Evolutionary conservation across 176 grass and related monocot genomes (phyloP).

Genomic region (Avena sativa): DNA sequence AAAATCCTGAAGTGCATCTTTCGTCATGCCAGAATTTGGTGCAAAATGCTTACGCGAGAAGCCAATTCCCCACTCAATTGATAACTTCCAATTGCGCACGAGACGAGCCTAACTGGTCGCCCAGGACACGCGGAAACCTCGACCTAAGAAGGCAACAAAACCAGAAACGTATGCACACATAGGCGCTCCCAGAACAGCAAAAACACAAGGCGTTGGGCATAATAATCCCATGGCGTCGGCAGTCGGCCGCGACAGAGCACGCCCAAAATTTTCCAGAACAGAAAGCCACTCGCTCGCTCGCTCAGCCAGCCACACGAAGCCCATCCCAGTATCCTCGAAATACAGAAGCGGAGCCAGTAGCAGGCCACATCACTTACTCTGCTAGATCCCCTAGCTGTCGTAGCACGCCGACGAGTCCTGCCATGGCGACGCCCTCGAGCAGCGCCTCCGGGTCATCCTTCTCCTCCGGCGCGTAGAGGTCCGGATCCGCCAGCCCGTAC

Average conservation of each 20-base stretch:
- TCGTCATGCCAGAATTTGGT: background rate
- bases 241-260: slow-evolving; percentile 9
- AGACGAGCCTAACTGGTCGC: background rate
- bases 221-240: background rate
- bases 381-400: slow-evolving; percentile 98
- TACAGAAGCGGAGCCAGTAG: background rate
- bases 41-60: background rate
- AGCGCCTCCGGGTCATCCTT: slow-evolving; percentile 96
- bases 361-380: slow-evolving; percentile 55
- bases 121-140: background rate
- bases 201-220: background rate
- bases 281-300: background rate
- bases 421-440: slow-evolving; percentile 97
- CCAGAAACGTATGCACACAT: background rate
- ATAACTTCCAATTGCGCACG: background rate
- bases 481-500: slow-evolving; percentile 81
- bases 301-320: background rate
- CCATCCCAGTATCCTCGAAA: background rate
- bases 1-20: background rate
- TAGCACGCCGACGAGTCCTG: slow-evolving; percentile 84
- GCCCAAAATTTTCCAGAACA: background rate
- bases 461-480: slow-evolving; percentile 58
- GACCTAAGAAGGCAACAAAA: no score
- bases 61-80: background rate
- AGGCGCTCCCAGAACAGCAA: background rate